Conservation (phyloP, 2,329 filamentous ascomycete genomes). For the Claviceps lovelessii region DNA sequence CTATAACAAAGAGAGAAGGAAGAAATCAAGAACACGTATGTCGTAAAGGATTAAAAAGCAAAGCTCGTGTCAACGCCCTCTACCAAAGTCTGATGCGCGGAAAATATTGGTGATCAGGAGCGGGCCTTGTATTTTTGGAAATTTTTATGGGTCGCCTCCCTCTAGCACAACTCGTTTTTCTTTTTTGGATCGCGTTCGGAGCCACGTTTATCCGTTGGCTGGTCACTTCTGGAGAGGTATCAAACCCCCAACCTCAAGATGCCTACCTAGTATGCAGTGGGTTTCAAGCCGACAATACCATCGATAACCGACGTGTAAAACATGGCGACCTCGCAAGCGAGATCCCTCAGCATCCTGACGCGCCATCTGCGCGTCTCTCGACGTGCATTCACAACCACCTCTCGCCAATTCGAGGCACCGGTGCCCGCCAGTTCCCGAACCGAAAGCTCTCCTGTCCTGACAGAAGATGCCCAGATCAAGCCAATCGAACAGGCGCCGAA, state of each 20-base stretch:
- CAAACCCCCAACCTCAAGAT: background rate
- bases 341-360: conserved; percentile 28
- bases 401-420: conserved; percentile 31
- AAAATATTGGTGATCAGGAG: background rate
- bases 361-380: conserved; percentile 29
- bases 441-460: conserved; percentile 28
- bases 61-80: background rate
- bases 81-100: background rate
- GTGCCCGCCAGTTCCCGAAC: conserved; percentile 23
- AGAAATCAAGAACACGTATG: background rate
- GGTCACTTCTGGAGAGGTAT: background rate
- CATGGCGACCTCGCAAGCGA: conserved; percentile 34
- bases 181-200: conserved; percentile 1
- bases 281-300: conserved; percentile 1
- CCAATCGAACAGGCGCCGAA: conserved; percentile 73
- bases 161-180: background rate
- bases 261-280: background rate
- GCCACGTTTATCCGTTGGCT: conserved; percentile 4
- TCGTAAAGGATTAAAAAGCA: background rate
- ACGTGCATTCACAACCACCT: conserved; percentile 34
- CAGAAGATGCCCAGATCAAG: conserved; percentile 27
- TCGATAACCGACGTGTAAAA: conserved; percentile 5
- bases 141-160: background rate
- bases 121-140: background rate
- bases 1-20: background rate